Base-by-base conservation (phyloP, 2,329 filamentous ascomycete genomes). In the Akanthomyces uredinophilus region DNA sequence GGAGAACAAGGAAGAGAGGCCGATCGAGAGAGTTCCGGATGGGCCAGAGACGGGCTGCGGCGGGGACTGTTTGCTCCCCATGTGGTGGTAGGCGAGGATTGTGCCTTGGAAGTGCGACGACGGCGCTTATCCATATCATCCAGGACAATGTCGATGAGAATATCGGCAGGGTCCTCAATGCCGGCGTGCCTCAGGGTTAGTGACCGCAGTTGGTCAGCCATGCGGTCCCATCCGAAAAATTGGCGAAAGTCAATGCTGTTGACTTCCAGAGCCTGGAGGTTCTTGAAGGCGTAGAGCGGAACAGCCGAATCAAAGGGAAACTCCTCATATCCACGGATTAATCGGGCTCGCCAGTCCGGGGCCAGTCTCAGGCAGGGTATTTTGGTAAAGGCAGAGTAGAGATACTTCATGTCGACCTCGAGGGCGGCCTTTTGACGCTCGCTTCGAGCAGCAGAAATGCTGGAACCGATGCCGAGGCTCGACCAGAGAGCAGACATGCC, bases 291-390 rank as follows among this genome's bases (percentile, higher is more conserved):
- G 74, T 96, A 89, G n/a, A 99, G 81, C 22, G 95, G 95, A 35
- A 99, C 95, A 22, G 95, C 95, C 27, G 92, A 96, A 75, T 99
- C 95, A 74, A 98, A 97, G 3, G 95, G 95, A 68, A 98, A 99
- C 75, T 97, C 94, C 75, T 99, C 95, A 72, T 95, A 98, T 32
- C 94, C 94, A 67, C 88, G 85, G 68, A 99, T 97, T 64, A 97
- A 80, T 59, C 90, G 88, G 54, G 94, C 93, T 67, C 92, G 90
- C 80, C 92, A 93, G 75, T 99, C 95, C n/a, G 93, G 93, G 32
- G 93, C 88, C 61, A 99, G 81, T 66, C 89, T 87, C 65, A 99
- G 80, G 71, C 91, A 96, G 0, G 95, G 95, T 49, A 99, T 96
- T 78, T 98, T 99, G 71, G 95, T 99, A 73, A 98, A 99, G 62